Evolutionary conservation across 108 stramenopile species (phyloP).

Genomic region (Ochromonas danica): DNA sequence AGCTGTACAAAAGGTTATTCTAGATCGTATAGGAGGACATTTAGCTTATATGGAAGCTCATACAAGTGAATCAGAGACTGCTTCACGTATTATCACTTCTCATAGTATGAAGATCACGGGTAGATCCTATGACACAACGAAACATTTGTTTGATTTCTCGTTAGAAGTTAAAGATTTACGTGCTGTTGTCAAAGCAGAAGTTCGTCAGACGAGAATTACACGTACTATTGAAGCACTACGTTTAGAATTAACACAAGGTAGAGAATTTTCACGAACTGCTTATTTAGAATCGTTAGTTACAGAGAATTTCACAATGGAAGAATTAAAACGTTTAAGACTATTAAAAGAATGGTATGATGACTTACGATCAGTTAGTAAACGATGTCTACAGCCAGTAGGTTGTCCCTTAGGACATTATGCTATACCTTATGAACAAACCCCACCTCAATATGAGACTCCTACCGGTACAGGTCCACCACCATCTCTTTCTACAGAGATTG

Average conservation of each 20-base stretch:
- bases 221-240: background rate
- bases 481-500: too few relatives aligned
- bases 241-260: background rate
- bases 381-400: background rate
- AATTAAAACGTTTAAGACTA: background rate
- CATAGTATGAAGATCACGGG: background rate
- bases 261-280: background rate
- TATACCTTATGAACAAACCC: too few relatives aligned
- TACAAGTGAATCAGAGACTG: background rate
- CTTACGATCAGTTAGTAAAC: background rate
- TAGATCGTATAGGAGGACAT: background rate
- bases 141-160: background rate
- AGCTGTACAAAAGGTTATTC: background rate
- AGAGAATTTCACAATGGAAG: background rate
- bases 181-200: background rate
- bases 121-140: background rate
- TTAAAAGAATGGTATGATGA: background rate
- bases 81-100: background rate
- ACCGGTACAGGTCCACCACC: too few relatives aligned
- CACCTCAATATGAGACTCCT: too few relatives aligned
- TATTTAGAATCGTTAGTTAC: background rate
- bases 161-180: background rate
- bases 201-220: conserved; percentile 8
- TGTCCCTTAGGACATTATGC: conserved; percentile 11
- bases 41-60: conserved; percentile 9